These are phyloP conservation scores for Geranium incanum DNA, from an alignment of 441 rosid species.

Conservation along the genomic window DNA sequence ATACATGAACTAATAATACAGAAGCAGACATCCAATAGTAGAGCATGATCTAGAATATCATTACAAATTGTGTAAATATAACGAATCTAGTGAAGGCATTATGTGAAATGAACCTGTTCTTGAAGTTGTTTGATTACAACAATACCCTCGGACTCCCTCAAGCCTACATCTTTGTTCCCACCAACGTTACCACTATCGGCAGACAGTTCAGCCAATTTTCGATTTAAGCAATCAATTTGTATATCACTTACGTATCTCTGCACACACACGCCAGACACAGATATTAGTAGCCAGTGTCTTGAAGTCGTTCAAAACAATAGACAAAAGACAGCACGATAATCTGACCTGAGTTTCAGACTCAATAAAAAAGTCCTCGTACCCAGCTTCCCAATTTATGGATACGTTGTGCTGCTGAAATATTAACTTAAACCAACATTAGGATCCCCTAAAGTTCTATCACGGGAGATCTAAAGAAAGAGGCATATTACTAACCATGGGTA, in stretches of 20 bases:
- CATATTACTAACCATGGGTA: slow-evolving; percentile 44
- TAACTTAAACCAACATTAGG: slow-evolving; percentile 23
- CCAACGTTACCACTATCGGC: slow-evolving; percentile 20
- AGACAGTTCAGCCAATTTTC: slow-evolving; percentile 40
- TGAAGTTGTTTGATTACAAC: slow-evolving; percentile 76
- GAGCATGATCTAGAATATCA: background rate
- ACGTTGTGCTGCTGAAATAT: slow-evolving; percentile 52
- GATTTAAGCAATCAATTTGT: slow-evolving; percentile 58
- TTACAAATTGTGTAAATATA: background rate
- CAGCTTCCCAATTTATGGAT: slow-evolving; percentile 38
- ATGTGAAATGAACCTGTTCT: slow-evolving; percentile 58
- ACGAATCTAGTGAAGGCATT: slow-evolving; percentile 6
- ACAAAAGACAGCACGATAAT: slow-evolving; percentile 19
- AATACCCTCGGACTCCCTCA: slow-evolving; percentile 57
- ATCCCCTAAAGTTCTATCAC: slow-evolving; percentile 19
- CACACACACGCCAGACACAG: slow-evolving; percentile 11
- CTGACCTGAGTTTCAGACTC: slow-evolving; percentile 57
- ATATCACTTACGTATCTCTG: slow-evolving; percentile 58
- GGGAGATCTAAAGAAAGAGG: slow-evolving; percentile 19
- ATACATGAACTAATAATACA: slow-evolving; percentile 13
- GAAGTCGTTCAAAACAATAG: slow-evolving; percentile 16
- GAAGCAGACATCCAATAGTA: background rate
- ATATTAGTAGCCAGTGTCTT: background rate
- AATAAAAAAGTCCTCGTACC: slow-evolving; percentile 59
- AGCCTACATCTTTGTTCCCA: slow-evolving; percentile 33